These are phyloP conservation scores for Aspergillus fumigatus DNA, from an alignment of 2,329 filamentous ascomycete species.

Conservation along the genomic window DNA sequence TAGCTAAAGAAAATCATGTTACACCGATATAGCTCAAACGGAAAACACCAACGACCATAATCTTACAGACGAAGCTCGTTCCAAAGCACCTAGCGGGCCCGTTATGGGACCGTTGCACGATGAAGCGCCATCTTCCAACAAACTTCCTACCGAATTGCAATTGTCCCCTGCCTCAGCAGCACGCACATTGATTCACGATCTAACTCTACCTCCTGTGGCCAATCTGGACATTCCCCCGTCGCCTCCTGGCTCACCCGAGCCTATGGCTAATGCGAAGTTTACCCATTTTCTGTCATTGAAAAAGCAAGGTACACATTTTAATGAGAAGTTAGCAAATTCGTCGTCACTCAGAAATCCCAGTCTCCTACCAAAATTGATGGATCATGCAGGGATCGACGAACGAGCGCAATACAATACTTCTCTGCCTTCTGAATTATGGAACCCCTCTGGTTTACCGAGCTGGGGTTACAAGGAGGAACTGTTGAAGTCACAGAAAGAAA, in stretches of 20 bases:
- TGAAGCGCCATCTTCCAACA: constrained; percentile 12
- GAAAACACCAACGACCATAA: background rate
- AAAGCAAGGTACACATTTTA: constrained; percentile 60
- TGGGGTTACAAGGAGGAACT: constrained; percentile 47
- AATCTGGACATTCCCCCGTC: constrained; percentile 44
- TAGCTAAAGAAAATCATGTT: background rate
- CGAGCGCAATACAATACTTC: constrained; percentile 53
- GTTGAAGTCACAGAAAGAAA: constrained; percentile 37
- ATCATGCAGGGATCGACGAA: constrained; percentile 52
- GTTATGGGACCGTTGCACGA: constrained; percentile 35
- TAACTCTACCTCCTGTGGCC: constrained; percentile 49
- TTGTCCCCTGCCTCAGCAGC: constrained; percentile 48
- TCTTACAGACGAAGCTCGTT: constrained; percentile 1
- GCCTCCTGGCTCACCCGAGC: constrained; percentile 43
- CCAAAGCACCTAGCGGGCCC: constrained; percentile 22
- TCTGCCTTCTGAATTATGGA: constrained; percentile 39
- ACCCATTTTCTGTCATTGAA: constrained; percentile 58
- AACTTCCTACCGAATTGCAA: constrained; percentile 13
- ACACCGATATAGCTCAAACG: constrained; percentile 2
- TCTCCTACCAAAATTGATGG: constrained; percentile 53
- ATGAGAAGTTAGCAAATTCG: constrained; percentile 55
- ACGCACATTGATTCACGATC: constrained; percentile 50
- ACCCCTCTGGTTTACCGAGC: constrained; percentile 33
- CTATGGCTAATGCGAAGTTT: constrained; percentile 52
- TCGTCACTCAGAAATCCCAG: constrained; percentile 57